phyloP scores from a whole-genome alignment of 352 stramenopile species.

The Phytophthora melonis region DNA sequence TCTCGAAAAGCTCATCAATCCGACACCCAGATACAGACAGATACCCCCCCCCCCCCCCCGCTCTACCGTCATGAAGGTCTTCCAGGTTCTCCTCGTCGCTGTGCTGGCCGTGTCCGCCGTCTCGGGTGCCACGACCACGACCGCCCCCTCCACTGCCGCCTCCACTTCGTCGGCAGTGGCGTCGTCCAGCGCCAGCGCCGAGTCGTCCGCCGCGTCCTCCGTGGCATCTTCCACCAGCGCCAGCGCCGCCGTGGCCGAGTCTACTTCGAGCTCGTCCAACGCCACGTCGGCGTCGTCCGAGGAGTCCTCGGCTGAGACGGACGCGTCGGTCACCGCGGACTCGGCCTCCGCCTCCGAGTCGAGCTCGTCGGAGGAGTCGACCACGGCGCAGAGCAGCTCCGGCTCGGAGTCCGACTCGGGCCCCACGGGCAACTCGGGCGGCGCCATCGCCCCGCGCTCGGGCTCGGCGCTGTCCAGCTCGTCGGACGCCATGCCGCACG shows the following conservation, averaged over 20 bases:
- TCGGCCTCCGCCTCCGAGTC: slow-evolving; percentile 10
- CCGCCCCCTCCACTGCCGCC: slow-evolving; percentile 4
- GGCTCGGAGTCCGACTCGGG: slow-evolving; percentile 23
- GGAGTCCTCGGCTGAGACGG: slow-evolving; percentile 5
- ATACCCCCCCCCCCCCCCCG: neutral
- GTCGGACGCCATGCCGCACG: slow-evolving; percentile 26
- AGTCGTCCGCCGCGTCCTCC: slow-evolving; percentile 10
- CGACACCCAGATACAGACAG: neutral
- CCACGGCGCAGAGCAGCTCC: slow-evolving; percentile 32
- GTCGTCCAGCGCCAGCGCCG: slow-evolving; percentile 24
- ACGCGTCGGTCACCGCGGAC: slow-evolving; percentile 16
- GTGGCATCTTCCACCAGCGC: slow-evolving; percentile 14
- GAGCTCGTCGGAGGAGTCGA: slow-evolving; percentile 16
- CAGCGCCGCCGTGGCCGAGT: slow-evolving; percentile 9
- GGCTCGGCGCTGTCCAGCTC: slow-evolving; percentile 33
- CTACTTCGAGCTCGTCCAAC: slow-evolving; percentile 10
- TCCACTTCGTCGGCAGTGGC: slow-evolving; percentile 11
- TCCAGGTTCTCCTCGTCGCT: slow-evolving; percentile 40
- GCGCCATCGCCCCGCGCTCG: slow-evolving; percentile 38
- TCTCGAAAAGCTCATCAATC: slow-evolving; percentile 22
- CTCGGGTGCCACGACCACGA: slow-evolving; percentile 23
- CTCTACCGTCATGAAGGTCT: slow-evolving; percentile 37
- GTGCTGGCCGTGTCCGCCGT: slow-evolving; percentile 36
- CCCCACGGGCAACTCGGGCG: slow-evolving; percentile 29
- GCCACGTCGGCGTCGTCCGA: slow-evolving; percentile 7